These are phyloP conservation scores for Xylaria flabelliformis DNA, from an alignment of 495 filamentous ascomycete genomes.

Conservation along the genomic window DNA sequence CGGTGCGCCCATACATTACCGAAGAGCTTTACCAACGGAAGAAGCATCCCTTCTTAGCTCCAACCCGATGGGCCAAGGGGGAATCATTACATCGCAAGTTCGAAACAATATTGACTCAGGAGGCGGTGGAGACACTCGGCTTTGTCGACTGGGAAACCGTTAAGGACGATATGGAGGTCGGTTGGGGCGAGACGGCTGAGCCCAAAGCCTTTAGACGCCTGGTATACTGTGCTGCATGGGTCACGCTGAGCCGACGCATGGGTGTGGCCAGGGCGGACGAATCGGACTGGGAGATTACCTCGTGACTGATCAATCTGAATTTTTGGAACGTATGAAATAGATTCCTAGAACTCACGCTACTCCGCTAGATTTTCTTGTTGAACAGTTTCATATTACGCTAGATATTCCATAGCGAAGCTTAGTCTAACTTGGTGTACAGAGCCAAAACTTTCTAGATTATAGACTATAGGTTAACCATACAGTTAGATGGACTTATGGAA, in stretches of 20 bases:
- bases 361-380: neutral
- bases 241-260: neutral
- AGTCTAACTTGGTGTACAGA: neutral
- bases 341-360: neutral
- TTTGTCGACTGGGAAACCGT: neutral
- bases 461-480: neutral
- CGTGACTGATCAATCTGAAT: neutral
- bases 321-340: neutral
- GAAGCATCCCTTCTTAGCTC: constrained; percentile 55
- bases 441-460: neutral
- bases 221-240: constrained; percentile 6
- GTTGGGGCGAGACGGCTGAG: neutral
- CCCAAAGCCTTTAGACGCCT: constrained; percentile 4
- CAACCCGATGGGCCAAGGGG: constrained; percentile 19
- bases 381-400: neutral
- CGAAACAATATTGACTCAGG: neutral
- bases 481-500: too few relatives aligned
- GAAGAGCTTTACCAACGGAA: constrained; percentile 54
- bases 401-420: too few relatives aligned
- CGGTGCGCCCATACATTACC: constrained; percentile 56
- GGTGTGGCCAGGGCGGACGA: neutral
- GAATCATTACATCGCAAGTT: neutral
- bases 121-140: neutral
- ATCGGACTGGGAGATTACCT: neutral
- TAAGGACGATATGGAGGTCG: neutral